phyloP scores from a whole-genome alignment of 2,329 filamentous ascomycete species.

The Metarhizium robertsii region DNA sequence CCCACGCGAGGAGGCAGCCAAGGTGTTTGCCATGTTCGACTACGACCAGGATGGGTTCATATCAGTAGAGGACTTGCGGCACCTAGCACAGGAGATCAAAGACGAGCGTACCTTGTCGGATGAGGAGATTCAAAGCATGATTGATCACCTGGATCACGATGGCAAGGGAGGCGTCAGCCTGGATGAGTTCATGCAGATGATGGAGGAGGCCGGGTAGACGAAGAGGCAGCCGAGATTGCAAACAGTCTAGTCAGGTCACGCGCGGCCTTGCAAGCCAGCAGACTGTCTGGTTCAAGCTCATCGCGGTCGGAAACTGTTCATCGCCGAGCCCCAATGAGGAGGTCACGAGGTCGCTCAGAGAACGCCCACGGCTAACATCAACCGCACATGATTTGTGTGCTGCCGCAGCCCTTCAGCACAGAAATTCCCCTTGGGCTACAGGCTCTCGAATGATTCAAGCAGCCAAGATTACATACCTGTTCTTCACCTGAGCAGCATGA shows the following conservation, averaged over 20 bases:
- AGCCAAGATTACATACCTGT: not conserved
- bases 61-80: conserved; percentile 74
- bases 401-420: not conserved
- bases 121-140: conserved; percentile 89
- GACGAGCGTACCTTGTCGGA: conserved; percentile 74
- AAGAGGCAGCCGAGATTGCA: not conserved
- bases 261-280: not conserved
- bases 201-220: conserved; percentile 33
- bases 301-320: not conserved
- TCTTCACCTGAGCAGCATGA: not conserved
- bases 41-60: conserved; percentile 87
- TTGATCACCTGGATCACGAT: conserved; percentile 94
- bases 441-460: not conserved
- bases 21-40: conserved; percentile 91
- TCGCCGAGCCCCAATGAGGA: not conserved
- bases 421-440: not conserved
- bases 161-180: conserved; percentile 72
- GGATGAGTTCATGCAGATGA: conserved; percentile 61
- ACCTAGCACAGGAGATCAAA: conserved; percentile 83
- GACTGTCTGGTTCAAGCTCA: not conserved
- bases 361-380: not conserved
- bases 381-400: not conserved
- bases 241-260: not conserved
- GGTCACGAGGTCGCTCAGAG: not conserved
- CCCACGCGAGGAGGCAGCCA: conserved; percentile 80